Evolutionary conservation across 129 eudicot genomes (phyloP), one percentile per base, ranked within the genome.

Genomic region (Ambrosia trifida): DNA sequence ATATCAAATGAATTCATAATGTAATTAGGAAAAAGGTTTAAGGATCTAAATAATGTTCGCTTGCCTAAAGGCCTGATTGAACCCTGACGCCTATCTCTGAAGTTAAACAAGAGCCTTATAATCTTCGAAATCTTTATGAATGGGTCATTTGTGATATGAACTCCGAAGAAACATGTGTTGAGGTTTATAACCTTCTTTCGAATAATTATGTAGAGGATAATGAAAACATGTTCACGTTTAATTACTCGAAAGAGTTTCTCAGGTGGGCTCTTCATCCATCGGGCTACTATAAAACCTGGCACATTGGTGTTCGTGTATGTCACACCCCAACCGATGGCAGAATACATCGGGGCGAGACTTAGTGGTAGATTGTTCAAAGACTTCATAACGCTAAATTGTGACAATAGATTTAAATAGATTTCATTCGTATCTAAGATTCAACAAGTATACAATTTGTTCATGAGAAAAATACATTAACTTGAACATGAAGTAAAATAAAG

Each of bases 231-330:
- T 82, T 79, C 76, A 76, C 80, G 78, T 85, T 85, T 53, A 82
- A 82, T 52, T 82, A 82, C 51, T 85, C 90, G 0, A 82, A 82
- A 59, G 90, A 85, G 70, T 82, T 85, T 46, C 83, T 85, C 1
- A 71, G 66, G 19, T 85, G 87, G 90, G 90, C 90, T 0, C 85
- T 85, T 70, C 87, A 78, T 46, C 90, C 90, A 14, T 85, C 87
- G 5, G 90, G 87, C 49, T 72, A 85, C 47, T 80, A 62, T 35
- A 82, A 80, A 66, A 73, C 79, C 69, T 85, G 90, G 90, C 90
- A 85, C 62, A 85, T 85, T 9, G 90, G 90, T 0, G 87, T 85
- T 3, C 77, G 85, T 4, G 90, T n/a, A n/a, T n/a, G n/a, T n/a
- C n/a, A n/a, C n/a, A n/a, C n/a, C n/a, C n/a, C n/a, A n/a, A n/a